Evolutionary conservation across 2,329 filamentous ascomycete genomes (phyloP), one percentile per base, ranked within the genome.

Genomic region (Calonectria naviculata): DNA sequence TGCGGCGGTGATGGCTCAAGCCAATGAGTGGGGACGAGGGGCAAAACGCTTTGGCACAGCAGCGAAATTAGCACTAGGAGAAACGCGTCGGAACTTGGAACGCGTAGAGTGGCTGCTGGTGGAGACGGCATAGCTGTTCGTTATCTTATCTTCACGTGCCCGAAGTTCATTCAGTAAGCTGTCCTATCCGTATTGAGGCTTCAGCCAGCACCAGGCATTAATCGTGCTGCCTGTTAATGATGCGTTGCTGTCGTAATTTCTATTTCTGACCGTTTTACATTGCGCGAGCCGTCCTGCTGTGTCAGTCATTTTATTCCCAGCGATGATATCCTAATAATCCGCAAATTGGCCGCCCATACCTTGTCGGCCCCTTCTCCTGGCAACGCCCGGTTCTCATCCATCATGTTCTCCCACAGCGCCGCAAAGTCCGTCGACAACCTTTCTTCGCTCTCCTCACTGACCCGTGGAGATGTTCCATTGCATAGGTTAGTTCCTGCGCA

Each of bases 381-480:
- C 49, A 52, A 56, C 61, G 61, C 68, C 66, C 58, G 65, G 66
- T 70, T 63, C 41, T 63, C 77, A 69, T 75, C 76, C 78, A 86
- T 81, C 83, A 93, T 93, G 91, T 90, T 88, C 80, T 88, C 88
- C 74, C 80, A 85, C 65, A 88, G 84, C 75, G 89, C 89, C 75
- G 89, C 90, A 78, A 92, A 91, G 84, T 93, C 91, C 74, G 87
- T 91, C 78, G 91, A 93, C 82, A 92, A 90, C 79, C 83, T 93
- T 76, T 86, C 89, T 17, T 87, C 90, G 31, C 83, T 87, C 47
- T 87, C 89, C 19, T 85, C 86, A 15, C 83, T 84, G 46, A 83
- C 86, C 31, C 84, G 88, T 46, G 83, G 85, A 70, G 90, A 92
- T 73, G 88, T 86, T 84, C 89, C 81, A 83, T 93, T 88, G 83